These are phyloP conservation scores for Plasmodium blacklocki DNA, from an alignment of 169 alveolate genomes.

Conservation along the genomic window DNA sequence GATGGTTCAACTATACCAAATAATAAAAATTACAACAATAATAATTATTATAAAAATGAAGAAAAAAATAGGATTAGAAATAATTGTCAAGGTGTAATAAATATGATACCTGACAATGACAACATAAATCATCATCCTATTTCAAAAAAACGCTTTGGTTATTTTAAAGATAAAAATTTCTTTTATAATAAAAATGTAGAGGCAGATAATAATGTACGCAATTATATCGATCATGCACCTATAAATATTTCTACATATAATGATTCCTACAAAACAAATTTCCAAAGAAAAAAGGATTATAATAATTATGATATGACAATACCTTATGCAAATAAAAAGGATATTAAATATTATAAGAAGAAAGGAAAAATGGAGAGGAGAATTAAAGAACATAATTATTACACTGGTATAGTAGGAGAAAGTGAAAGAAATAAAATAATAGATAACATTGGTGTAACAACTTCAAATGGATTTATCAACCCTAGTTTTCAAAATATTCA, in stretches of 20 bases:
- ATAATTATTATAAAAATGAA: too few species aligned
- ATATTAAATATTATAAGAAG: background rate
- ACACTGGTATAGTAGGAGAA: too few species aligned
- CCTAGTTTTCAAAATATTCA: background rate
- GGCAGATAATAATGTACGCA: background rate
- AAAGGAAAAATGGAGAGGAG: background rate
- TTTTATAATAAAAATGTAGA: background rate
- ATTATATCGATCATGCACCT: background rate
- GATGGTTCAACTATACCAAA: too few species aligned
- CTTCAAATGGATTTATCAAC: too few species aligned
- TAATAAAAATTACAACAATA: too few species aligned
- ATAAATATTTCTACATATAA: background rate
- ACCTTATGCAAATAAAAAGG: background rate
- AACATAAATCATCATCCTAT: too few species aligned
- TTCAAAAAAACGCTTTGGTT: background rate
- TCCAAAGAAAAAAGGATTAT: background rate
- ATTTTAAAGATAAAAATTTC: background rate
- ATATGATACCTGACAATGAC: too few species aligned
- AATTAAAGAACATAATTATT: background rate
- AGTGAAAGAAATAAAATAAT: too few species aligned
- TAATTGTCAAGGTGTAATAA: too few species aligned
- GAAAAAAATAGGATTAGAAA: too few species aligned
- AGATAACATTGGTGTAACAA: too few species aligned
- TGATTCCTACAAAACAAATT: background rate
- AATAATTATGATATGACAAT: background rate